Evolutionary conservation across 768 basidiomycete genomes (phyloP), one percentile per base, ranked within the genome.

Genomic region (Lactifluus echinatus): DNA sequence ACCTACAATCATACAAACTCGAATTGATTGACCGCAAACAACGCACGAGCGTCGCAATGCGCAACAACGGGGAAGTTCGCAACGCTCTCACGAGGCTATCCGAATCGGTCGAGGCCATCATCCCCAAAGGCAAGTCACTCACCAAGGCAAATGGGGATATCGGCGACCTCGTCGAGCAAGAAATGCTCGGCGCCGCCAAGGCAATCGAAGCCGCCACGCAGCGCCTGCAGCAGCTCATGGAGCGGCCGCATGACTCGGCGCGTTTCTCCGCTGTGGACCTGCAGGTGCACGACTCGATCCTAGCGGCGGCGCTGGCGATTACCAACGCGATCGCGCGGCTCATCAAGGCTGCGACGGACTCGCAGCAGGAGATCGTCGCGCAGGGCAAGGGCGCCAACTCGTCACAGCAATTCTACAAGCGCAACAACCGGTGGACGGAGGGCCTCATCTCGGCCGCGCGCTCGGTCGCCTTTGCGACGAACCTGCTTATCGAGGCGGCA

Each of bases 361-460:
- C 94, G 50, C 96, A 99, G 71, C 84, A 97, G 70, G 96, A 99
- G 74, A 99, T 99, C 54, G 96, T 97, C 53, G 85, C 86, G 2
- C 87, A 96, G 73, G 96, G 96, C 56, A 89, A 83, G 69, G 96
- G 96, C 8, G 89, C 93, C 19, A 93, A 85, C 70, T 81, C 93
- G 23, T 83, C 78, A 19, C 92, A 95, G 70, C 95, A 97, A 66
- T 99, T 99, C 79, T 99, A 98, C 81, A 99, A 99, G 76, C 86
- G 91, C 59, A 97, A 99, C 82, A 98, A 98, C 72, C 82, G 96
- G 59, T 99, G 96, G 96, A 99, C 96, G 43, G 96, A 99, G 70
- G 96, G 96, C 63, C 85, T 99, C 64, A 93, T 98, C 65, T 95
- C 93, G 34, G 96, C 96, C 34, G 96, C 96, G 19, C 97, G 96